Evolutionary conservation across 805 yeast genomes (phyloP).

Genomic region (Candida endomychidarum): DNA sequence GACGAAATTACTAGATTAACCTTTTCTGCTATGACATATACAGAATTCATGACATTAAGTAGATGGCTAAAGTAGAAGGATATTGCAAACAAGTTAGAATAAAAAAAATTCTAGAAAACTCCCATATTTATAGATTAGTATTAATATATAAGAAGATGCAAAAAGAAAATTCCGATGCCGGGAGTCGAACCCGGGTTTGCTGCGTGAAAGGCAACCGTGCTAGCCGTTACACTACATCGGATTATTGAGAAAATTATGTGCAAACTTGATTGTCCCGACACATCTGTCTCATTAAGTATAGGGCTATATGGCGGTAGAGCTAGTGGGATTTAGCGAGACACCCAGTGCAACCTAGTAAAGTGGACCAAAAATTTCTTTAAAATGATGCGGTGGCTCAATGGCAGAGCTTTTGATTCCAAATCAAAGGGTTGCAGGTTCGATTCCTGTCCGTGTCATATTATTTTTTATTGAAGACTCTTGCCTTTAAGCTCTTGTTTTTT

Average conservation of each 20-base stretch:
- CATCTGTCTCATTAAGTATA: no score
- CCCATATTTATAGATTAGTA: no score
- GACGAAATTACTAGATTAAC: background rate
- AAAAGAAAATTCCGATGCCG: constrained; percentile 62
- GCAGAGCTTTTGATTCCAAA: constrained; percentile 48
- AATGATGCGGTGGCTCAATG: constrained; percentile 40
- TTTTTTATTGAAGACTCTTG: no score
- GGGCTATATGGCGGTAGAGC: no score
- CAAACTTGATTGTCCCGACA: no score
- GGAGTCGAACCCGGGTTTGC: constrained; percentile 80
- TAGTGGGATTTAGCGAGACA: no score
- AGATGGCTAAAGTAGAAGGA: no score
- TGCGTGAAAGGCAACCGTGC: constrained; percentile 56
- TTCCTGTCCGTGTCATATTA: constrained; percentile 66
- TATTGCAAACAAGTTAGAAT: no score
- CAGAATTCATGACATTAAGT: constrained; percentile 2
- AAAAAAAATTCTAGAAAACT: no score
- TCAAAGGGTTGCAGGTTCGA: constrained; percentile 87
- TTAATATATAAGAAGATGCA: background rate
- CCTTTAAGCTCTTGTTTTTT: no score
- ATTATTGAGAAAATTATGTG: constrained; percentile 13
- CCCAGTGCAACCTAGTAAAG: no score
- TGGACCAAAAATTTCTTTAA: no score
- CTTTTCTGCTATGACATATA: background rate
- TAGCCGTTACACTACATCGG: constrained; percentile 55